phyloP scores from a whole-genome alignment of 192 early-diverging fungal genomes.

The Coemansia sp. region DNA sequence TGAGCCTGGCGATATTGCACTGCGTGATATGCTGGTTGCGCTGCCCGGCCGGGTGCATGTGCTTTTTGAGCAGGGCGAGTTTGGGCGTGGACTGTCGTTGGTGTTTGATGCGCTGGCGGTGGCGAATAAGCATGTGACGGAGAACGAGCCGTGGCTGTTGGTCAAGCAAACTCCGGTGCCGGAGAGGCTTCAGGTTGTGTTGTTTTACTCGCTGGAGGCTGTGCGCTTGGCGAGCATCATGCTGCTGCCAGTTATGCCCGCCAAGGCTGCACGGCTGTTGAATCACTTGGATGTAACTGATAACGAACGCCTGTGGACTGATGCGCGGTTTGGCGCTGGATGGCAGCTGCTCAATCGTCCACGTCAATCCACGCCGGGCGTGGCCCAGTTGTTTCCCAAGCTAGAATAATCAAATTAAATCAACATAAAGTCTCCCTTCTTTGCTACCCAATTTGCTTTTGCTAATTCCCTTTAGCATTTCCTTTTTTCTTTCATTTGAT shows the following conservation, averaged over 20 bases:
- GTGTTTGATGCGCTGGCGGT: constrained; percentile 66
- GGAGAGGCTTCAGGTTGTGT: constrained; percentile 58
- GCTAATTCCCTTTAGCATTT: constrained; percentile 3
- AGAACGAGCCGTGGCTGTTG: constrained; percentile 79
- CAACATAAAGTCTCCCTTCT: constrained; percentile 2
- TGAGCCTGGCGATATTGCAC: background rate
- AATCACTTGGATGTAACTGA: constrained; percentile 61
- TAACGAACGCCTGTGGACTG: constrained; percentile 60
- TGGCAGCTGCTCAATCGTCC: constrained; percentile 44
- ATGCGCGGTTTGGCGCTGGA: constrained; percentile 61
- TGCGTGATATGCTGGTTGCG: constrained; percentile 17
- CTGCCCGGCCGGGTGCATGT: constrained; percentile 29
- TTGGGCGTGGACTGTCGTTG: constrained; percentile 59
- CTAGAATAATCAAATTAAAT: constrained; percentile 7
- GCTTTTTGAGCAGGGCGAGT: constrained; percentile 61
- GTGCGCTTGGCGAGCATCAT: constrained; percentile 71
- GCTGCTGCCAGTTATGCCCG: constrained; percentile 85
- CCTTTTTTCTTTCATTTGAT: background rate
- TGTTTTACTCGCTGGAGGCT: constrained; percentile 78
- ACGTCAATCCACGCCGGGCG: constrained; percentile 3
- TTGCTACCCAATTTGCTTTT: background rate
- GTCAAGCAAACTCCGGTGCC: constrained; percentile 49
- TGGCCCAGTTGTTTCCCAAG: constrained; percentile 36
- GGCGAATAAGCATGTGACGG: constrained; percentile 73
- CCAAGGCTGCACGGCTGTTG: constrained; percentile 66